phyloP scores from a whole-genome alignment of 1,284 basidiomycete genomes.

The Cryptococcus sp. region DNA sequence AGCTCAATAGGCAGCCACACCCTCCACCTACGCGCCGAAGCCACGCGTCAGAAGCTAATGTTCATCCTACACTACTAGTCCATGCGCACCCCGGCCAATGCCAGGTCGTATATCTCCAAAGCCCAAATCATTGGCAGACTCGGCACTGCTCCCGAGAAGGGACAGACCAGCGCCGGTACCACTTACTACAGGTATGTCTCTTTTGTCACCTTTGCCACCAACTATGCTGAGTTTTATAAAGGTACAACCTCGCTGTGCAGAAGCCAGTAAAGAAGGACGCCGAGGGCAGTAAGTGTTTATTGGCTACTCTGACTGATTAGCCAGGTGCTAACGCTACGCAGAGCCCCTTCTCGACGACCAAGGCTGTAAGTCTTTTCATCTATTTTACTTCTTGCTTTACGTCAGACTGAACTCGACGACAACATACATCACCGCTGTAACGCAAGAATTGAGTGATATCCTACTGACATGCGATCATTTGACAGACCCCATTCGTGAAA shows the following conservation, averaged over 20 bases:
- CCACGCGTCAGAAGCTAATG: not conserved
- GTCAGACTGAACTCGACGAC: not conserved
- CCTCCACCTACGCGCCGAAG: not conserved
- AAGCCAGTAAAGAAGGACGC: slow-evolving; percentile 40
- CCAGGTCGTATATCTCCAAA: slow-evolving; percentile 26
- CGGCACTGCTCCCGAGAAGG: slow-evolving; percentile 36
- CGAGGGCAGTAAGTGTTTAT: slow-evolving; percentile 31
- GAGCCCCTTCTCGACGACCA: slow-evolving; percentile 29
- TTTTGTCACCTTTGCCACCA: not conserved
- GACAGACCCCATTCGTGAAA: slow-evolving; percentile 21
- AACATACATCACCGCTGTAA: not conserved
- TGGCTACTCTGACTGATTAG: not conserved
- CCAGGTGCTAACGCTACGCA: not conserved
- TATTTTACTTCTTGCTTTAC: not conserved
- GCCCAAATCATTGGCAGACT: slow-evolving; percentile 45
- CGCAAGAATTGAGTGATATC: not conserved
- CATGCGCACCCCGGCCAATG: slow-evolving; percentile 6
- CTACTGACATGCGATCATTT: not conserved
- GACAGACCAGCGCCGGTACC: slow-evolving; percentile 28
- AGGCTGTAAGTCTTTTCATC: slow-evolving; percentile 27
- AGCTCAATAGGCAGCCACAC: not conserved
- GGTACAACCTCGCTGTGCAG: slow-evolving; percentile 36
- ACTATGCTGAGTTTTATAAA: slow-evolving; percentile 9
- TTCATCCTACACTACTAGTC: slow-evolving; percentile 1
- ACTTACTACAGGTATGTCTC: slow-evolving; percentile 34